Evolutionary conservation across 169 alveolate species (phyloP), one percentile per base, ranked within the genome.

Genomic region (Cryptosporidium xiaoi): DNA sequence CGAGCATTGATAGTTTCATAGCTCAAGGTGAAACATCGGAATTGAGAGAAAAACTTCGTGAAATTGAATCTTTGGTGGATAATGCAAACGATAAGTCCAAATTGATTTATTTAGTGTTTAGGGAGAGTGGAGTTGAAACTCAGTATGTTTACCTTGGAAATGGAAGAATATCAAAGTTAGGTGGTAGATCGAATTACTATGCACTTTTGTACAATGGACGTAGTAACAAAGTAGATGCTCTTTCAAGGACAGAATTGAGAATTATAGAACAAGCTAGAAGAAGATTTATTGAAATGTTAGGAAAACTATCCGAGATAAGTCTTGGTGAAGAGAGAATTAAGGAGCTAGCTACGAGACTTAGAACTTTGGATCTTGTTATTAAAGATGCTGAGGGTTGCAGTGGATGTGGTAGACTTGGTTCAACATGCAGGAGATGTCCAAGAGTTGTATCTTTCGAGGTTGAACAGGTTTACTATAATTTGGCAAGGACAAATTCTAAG

Each of bases 161-260:
- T 24, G 77, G 77, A 24, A 51, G 64, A n/a, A 60, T 77, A 44
- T 40, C 71, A 6, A 34, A 34, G 13, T 34, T 77, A n/a, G 77
- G 55, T 33, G 34, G 46, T 7, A 64, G 64, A 18, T 24, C 71
- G 24, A 36, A 33, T 60, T 62, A 77, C 62, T 77, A 77, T 77
- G 87, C 87, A 44, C 58, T 58, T 40, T 66, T 77, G 29, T 77
- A 60, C 33, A 77, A 58, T 60, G 46, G 8, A 24, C 31, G 10
- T 16, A 40, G n/a, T 13, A 29, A 44, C 1, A 50, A 77, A 6
- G 51, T 44, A 40, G 77, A 77, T 60, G 20, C 46, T 33, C 71
- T 60, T 20, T 77, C 87, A n/a, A 33, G 87, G 10, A n/a, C 87
- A 77, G 87, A 77, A 58, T 62, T 77, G 27, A 56, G 87, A 40